Percentiles rank a stretch among this genome's conserved stretches.
Conservation (phyloP, 495 filamentous ascomycete species). For the Xylaria longipes region DNA sequence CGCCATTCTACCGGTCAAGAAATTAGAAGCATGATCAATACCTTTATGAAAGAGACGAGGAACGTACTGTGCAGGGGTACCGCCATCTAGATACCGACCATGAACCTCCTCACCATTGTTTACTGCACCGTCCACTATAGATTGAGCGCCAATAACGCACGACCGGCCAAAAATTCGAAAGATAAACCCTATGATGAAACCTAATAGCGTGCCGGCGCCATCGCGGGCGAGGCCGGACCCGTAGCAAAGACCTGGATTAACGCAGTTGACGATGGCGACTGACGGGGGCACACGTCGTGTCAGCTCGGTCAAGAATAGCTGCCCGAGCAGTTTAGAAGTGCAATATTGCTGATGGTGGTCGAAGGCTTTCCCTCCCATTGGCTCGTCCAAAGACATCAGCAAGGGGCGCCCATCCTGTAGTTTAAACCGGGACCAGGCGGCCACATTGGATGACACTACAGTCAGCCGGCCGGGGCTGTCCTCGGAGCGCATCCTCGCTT, state of each 20-base stretch:
- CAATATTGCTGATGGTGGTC: slow-evolving; percentile 46
- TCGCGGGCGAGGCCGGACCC: slow-evolving; percentile 33
- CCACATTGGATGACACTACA: slow-evolving; percentile 47
- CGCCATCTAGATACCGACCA: slow-evolving; percentile 14
- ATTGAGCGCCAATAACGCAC: slow-evolving; percentile 14
- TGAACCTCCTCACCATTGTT: slow-evolving; percentile 11
- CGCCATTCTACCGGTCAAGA: slow-evolving; percentile 5
- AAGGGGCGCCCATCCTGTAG: slow-evolving; percentile 33
- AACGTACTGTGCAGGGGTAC: slow-evolving; percentile 45
- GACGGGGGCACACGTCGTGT: slow-evolving; percentile 35
- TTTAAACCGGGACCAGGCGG: slow-evolving; percentile 40
- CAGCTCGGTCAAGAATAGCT: slow-evolving; percentile 55
- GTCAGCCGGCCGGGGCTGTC: slow-evolving; percentile 34
- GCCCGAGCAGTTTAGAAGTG: slow-evolving; percentile 58
- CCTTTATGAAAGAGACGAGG: not conserved
- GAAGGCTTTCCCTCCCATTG: slow-evolving; percentile 27
- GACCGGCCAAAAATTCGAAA: slow-evolving; percentile 20
- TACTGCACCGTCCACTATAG: slow-evolving; percentile 13
- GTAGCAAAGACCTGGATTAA: slow-evolving; percentile 33
- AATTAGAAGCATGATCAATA: not conserved
- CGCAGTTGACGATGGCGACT: slow-evolving; percentile 28
- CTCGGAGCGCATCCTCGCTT: slow-evolving; percentile 33
- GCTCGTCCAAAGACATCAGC: slow-evolving; percentile 44
- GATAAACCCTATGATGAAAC: not conserved
- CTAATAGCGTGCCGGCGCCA: slow-evolving; percentile 26